phyloP scores from a whole-genome alignment of 2,329 filamentous ascomycete species.

The Venturia nashicola region DNA sequence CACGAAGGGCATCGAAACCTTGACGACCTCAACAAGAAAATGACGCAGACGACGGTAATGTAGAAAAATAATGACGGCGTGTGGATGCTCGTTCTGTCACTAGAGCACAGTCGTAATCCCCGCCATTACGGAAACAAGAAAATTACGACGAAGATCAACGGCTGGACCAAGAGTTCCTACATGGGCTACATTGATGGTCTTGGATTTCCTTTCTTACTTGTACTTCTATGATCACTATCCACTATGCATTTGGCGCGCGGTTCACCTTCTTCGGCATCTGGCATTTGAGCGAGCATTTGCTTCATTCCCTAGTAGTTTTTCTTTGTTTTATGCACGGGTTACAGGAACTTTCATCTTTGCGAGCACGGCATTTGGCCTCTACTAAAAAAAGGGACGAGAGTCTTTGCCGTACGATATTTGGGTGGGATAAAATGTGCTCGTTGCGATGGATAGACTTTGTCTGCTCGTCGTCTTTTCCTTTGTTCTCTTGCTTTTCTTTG shows the following conservation, averaged over 20 bases:
- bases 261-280: not conserved
- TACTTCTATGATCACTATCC: constrained; percentile 1
- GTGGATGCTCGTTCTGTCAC: not conserved
- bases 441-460: not conserved
- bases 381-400: not conserved
- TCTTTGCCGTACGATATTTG: not conserved
- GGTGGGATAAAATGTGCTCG: not conserved
- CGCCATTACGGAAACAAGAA: not conserved
- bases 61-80: constrained; percentile 10
- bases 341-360: not conserved
- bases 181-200: not conserved
- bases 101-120: not conserved
- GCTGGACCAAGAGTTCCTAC: not conserved
- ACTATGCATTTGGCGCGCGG: constrained; percentile 1
- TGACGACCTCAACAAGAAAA: constrained; percentile 14
- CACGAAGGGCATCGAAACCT: constrained; percentile 11
- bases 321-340: not conserved
- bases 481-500: not conserved
- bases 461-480: not conserved
- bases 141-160: not conserved
- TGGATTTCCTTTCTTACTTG: constrained; percentile 4
- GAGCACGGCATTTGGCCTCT: not conserved
- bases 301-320: not conserved
- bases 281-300: constrained; percentile 7
- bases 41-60: constrained; percentile 17